phyloP scores from a whole-genome alignment of 305 asterid genomes.

The Fraxinus floribunda region DNA sequence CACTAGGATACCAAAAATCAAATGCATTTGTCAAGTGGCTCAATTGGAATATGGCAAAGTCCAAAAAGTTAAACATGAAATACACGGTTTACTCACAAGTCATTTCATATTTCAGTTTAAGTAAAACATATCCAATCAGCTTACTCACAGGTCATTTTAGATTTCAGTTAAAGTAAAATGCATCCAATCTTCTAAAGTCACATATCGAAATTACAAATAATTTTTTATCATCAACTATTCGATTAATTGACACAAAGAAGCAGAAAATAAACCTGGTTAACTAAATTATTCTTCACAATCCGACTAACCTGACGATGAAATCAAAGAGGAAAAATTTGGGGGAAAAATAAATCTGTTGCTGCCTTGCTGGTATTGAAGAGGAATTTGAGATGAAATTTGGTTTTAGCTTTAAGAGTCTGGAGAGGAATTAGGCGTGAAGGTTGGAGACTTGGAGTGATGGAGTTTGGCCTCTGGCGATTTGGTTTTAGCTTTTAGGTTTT shows the following conservation, averaged over 20 bases:
- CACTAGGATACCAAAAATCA: background rate
- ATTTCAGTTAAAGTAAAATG: background rate
- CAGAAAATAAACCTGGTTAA: constrained; percentile 11
- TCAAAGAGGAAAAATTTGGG: background rate
- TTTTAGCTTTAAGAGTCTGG: too few relatives aligned
- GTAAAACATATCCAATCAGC: background rate
- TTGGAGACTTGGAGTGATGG: too few relatives aligned
- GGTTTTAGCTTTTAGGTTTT: too few relatives aligned
- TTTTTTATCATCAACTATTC: constrained; percentile 10
- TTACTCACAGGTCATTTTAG: background rate
- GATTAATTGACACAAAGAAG: constrained; percentile 19
- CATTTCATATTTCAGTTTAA: background rate
- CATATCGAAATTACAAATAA: background rate
- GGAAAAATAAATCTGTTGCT: background rate
- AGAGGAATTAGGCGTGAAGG: too few relatives aligned
- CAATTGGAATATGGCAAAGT: background rate
- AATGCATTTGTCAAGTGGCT: background rate
- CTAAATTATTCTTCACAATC: background rate
- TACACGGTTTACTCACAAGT: background rate
- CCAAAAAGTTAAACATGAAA: background rate
- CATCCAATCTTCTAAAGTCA: background rate
- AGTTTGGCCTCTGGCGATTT: too few relatives aligned
- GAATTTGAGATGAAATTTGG: background rate
- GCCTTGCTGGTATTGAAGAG: background rate
- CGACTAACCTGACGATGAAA: background rate